phyloP scores from a whole-genome alignment of 345 rosid genomes.

The Heritiera fomes region DNA sequence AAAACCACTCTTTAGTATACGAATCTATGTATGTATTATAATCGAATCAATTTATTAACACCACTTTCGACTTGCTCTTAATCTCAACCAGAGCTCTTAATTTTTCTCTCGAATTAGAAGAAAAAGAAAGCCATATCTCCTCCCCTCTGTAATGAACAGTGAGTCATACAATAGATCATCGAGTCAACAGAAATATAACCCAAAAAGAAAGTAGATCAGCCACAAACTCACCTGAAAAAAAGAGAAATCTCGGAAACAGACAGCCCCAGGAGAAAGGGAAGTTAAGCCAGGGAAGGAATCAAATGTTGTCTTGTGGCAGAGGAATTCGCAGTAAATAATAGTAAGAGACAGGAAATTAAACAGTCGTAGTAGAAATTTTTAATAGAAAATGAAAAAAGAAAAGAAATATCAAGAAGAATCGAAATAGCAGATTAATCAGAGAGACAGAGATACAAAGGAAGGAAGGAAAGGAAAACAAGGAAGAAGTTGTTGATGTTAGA shows the following conservation, averaged over 20 bases:
- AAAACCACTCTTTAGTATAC: background rate
- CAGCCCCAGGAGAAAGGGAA: background rate
- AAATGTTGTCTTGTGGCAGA: background rate
- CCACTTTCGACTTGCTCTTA: background rate
- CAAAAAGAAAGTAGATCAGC: background rate
- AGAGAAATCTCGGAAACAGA: background rate
- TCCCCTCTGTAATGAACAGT: background rate
- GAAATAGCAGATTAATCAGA: background rate
- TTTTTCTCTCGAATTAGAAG: background rate
- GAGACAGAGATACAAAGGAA: background rate
- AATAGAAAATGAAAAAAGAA: background rate
- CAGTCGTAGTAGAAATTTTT: too few relatives aligned
- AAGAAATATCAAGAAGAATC: background rate
- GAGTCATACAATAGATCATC: background rate
- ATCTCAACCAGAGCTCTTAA: background rate
- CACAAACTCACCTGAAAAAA: constrained; percentile 7
- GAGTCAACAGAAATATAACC: background rate
- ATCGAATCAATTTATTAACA: background rate
- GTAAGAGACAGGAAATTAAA: background rate
- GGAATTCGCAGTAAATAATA: background rate
- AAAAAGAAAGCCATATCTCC: background rate
- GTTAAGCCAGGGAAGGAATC: background rate
- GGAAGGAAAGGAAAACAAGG: background rate
- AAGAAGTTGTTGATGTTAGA: background rate
- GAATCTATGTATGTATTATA: background rate